Conservation (phyloP, 208 protist species). For the Trypanosoma avium region DNA sequence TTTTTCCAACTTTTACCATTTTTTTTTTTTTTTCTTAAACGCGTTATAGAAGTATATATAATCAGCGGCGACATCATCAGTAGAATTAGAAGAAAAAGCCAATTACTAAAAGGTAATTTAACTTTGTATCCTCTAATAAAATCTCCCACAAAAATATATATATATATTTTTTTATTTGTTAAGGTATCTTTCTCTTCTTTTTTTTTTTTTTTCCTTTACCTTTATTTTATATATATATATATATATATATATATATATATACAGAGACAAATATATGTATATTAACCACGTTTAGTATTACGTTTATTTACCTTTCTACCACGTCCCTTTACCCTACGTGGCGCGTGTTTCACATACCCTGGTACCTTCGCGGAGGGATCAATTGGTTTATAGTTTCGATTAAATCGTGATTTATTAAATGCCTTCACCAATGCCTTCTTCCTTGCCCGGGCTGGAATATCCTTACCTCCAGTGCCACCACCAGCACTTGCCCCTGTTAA, state of each 20-base stretch:
- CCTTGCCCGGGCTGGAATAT: conserved; percentile 58
- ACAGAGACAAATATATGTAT: background rate
- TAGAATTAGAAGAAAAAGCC: too few relatives aligned
- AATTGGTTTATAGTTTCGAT: conserved; percentile 84
- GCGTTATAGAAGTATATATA: too few relatives aligned
- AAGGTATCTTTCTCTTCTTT: background rate
- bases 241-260: conserved; percentile 3
- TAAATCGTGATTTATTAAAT: conserved; percentile 75
- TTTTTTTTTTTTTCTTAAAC: conserved; percentile 13
- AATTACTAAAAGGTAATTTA: too few relatives aligned
- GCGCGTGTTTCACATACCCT: conserved; percentile 75
- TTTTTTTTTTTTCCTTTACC: background rate
- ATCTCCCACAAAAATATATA: too few relatives aligned
- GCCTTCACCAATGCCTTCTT: conserved; percentile 64
- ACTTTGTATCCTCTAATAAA: too few relatives aligned
- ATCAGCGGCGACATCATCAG: too few relatives aligned
- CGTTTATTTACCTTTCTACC: conserved; percentile 87
- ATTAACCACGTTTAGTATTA: conserved; percentile 53
- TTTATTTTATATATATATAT: conserved; percentile 1
- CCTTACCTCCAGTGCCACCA: conserved; percentile 19
- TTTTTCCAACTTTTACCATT: background rate
- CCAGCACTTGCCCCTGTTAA: conserved; percentile 48
- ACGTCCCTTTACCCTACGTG: conserved; percentile 76
- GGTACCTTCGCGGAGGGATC: conserved; percentile 77
- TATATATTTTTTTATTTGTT: background rate